Evolutionary conservation across 176 grass and related monocot species (phyloP), one percentile per base, ranked within the genome.

Genomic region (Oryza officinalis): DNA sequence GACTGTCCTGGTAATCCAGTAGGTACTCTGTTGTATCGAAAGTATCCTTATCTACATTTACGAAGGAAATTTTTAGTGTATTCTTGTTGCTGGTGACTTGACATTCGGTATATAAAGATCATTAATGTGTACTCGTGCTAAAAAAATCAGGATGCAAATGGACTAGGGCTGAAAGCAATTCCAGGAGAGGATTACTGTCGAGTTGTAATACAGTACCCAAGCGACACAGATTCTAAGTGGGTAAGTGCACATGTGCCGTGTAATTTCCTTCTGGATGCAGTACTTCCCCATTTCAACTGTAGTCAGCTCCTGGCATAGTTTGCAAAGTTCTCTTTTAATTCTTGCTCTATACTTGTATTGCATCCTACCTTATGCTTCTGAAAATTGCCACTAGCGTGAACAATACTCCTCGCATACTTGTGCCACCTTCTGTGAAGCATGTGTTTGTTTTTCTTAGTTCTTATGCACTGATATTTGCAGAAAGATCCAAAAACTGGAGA

Each of bases 221-320:
- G 82, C 22, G 74, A 98, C 69, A 98, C 96, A 4, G 87, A 75
- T 77, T 85, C 96, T 78, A 91, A 84, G 61, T 98, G 96, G 96
- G 96, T 98, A 83, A 87, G 87, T 63, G 49, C 38, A 11, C 72
- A 35, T 61, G 43, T 74, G 5, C 17, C 30, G 22, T 43, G 25
- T 13, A 31, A 64, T 32, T 73, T 87, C 26, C 41, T 80, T 32
- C 28, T 57, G 18, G 52, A 57, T 57, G 52, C 20, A 57, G 20
- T 1, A 22, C 49, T 80, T 27, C 28, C 63, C 33, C 18, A 65
- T 71, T 54, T 85, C 28, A 66, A 22, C 11, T 40, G 12, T 57
- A 61, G 20, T 25, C 57, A 57, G 10, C 45, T 47, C 49, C 28
- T 63, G 38, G 35, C 32, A 54, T 63, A 11, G 40, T 18, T 82